Conservation (phyloP, 2,329 filamentous ascomycete species). For the Fusarium coicis region DNA sequence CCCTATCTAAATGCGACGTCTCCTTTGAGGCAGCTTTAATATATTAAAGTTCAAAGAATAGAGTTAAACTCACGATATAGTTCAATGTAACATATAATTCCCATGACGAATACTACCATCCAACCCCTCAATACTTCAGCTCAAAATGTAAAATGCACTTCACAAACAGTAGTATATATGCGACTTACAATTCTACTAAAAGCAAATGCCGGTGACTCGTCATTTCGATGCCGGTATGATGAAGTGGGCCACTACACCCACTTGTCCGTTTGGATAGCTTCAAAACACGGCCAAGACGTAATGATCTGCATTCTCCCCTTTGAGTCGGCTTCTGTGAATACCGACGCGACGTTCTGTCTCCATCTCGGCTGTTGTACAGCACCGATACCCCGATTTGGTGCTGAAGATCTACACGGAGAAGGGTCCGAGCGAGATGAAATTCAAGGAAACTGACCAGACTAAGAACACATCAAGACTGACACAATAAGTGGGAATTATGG, state of each 20-base stretch:
- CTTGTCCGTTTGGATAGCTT: neutral
- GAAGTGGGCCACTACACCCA: neutral
- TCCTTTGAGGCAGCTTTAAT: fast-evolving
- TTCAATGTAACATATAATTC: neutral
- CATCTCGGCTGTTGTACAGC: neutral
- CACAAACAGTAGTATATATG: fast-evolving
- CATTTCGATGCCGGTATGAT: neutral
- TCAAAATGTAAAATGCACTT: neutral
- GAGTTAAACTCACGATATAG: neutral
- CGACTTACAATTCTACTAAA: neutral
- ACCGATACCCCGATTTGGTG: neutral
- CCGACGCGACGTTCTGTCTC: neutral
- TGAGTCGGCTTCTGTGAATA: neutral
- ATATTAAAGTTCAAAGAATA: neutral
- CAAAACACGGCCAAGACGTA: neutral
- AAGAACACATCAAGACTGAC: neutral
- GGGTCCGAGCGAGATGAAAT: neutral
- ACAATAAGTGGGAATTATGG: neutral
- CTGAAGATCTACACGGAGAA: neutral
- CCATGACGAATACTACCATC: neutral
- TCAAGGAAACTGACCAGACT: neutral
- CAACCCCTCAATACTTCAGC: no score
- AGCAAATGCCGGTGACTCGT: neutral
- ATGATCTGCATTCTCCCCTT: neutral
- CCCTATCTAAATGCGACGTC: fast-evolving